Evolutionary conservation across 305 asterid species (phyloP).

Genomic region (Fraxinus angustifolia): DNA sequence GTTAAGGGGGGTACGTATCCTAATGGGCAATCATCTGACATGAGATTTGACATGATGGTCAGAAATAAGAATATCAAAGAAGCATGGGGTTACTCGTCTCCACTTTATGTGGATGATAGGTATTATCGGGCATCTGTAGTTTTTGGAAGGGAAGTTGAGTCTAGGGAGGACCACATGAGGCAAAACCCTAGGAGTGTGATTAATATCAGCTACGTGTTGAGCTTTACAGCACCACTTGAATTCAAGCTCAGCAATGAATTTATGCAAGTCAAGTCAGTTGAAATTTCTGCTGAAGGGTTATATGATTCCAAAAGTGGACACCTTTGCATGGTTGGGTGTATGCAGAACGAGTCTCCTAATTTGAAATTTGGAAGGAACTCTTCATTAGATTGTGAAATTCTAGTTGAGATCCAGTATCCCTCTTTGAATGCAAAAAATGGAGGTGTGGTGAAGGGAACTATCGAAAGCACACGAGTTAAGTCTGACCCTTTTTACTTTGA

Average conservation of each 20-base stretch:
- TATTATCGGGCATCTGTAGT: constrained; percentile 26
- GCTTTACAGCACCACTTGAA: constrained; percentile 37
- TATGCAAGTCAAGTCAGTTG: constrained; percentile 35
- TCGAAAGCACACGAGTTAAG: constrained; percentile 65
- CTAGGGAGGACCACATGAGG: constrained; percentile 29
- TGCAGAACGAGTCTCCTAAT: constrained; percentile 42
- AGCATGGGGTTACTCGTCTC: constrained; percentile 62
- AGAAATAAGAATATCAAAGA: constrained; percentile 42
- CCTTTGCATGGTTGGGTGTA: constrained; percentile 85
- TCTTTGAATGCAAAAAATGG: constrained; percentile 41
- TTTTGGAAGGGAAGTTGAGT: constrained; percentile 23
- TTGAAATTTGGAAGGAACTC: constrained; percentile 29
- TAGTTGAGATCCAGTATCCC: constrained; percentile 59
- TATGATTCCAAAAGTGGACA: constrained; percentile 61
- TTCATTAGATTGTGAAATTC: constrained; percentile 65
- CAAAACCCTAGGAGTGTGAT: constrained; percentile 34
- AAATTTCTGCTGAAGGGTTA: constrained; percentile 75
- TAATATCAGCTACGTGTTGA: constrained; percentile 63
- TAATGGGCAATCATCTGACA: constrained; percentile 51
- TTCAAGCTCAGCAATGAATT: constrained; percentile 48
- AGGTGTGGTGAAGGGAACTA: constrained; percentile 54
- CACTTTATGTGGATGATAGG: constrained; percentile 51
- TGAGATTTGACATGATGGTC: constrained; percentile 65
- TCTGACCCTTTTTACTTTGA: constrained; percentile 65
- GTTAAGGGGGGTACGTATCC: constrained; percentile 58